A percentile compares a stretch with the other conserved stretches of the same genome.
These are phyloP conservation scores for Patellifolia procumbens DNA, from an alignment of 179 eudicot genomes.

Conservation along the genomic window DNA sequence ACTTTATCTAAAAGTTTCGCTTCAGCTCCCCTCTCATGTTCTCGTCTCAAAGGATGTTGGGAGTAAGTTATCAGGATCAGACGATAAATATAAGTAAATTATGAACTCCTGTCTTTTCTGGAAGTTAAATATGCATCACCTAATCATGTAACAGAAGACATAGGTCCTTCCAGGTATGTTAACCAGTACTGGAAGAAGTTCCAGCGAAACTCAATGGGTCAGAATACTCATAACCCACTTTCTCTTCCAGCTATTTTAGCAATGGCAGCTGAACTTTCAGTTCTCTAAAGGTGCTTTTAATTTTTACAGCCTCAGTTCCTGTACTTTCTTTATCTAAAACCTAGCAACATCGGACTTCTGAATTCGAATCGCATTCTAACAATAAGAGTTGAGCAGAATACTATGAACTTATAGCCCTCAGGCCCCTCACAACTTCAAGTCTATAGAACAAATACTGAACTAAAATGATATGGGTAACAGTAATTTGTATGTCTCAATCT, in stretches of 20 bases:
- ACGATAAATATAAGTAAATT: neutral
- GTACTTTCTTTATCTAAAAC: neutral
- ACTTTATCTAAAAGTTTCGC: slow-evolving; percentile 1
- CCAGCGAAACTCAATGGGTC: neutral
- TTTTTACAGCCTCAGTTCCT: neutral
- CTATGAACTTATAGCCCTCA: too few relatives aligned
- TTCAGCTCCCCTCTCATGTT: neutral
- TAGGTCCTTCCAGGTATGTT: neutral
- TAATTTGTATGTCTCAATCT: neutral
- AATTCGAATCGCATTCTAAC: too few relatives aligned
- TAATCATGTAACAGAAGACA: neutral
- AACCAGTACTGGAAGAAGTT: neutral
- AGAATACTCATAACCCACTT: neutral
- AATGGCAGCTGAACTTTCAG: neutral
- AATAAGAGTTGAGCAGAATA: too few relatives aligned
- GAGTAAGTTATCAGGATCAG: neutral
- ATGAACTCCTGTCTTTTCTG: neutral
- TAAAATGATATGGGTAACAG: neutral
- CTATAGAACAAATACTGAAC: neutral
- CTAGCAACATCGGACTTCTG: neutral
- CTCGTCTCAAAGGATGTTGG: neutral
- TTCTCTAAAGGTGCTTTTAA: neutral
- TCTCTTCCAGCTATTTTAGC: neutral
- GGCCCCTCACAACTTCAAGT: neutral
- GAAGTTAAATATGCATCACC: neutral